A percentile compares a stretch with the other conserved stretches of the same genome.
These are phyloP conservation scores for Crithidia expoeki DNA, from an alignment of 208 protist genomes.

Conservation along the genomic window DNA sequence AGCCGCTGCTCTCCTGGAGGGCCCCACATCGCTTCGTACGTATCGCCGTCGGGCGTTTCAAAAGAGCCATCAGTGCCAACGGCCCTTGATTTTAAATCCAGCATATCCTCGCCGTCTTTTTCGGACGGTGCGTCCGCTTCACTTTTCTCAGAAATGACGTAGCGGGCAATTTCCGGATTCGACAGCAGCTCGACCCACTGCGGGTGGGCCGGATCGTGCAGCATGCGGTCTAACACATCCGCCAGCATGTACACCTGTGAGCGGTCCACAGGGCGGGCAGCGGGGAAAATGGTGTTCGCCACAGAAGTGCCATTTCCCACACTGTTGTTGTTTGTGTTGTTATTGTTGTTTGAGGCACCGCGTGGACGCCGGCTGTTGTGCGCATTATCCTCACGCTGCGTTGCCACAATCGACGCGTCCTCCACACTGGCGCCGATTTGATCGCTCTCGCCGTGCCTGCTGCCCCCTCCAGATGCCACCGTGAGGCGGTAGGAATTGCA, in stretches of 20 bases:
- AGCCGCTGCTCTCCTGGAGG: slow-evolving; percentile 51
- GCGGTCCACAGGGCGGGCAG: slow-evolving; percentile 56
- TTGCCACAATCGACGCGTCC: slow-evolving; percentile 8
- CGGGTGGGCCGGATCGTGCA: slow-evolving; percentile 48
- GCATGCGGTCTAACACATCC: slow-evolving; percentile 82
- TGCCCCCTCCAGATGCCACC: too few relatives aligned
- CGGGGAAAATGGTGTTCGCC: slow-evolving; percentile 62
- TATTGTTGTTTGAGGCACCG: background rate
- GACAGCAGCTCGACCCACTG: slow-evolving; percentile 55
- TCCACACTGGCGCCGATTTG: background rate
- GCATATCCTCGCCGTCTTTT: background rate
- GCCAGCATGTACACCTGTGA: slow-evolving; percentile 88
- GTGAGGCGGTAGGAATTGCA: background rate
- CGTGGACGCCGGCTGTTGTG: background rate
- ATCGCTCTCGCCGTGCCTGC: background rate
- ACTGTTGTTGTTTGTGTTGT: background rate
- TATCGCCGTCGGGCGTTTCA: too few relatives aligned
- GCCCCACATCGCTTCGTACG: slow-evolving; percentile 33
- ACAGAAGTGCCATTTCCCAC: background rate
- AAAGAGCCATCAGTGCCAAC: background rate
- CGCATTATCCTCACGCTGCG: slow-evolving; percentile 14
- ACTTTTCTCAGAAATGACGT: slow-evolving; percentile 43
- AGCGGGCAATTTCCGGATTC: slow-evolving; percentile 59
- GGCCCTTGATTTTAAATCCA: too few relatives aligned
- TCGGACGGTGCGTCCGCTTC: too few relatives aligned